These are phyloP conservation scores for Samsoniella hepiali DNA, from an alignment of 2,329 filamentous ascomycete genomes.

Conservation along the genomic window DNA sequence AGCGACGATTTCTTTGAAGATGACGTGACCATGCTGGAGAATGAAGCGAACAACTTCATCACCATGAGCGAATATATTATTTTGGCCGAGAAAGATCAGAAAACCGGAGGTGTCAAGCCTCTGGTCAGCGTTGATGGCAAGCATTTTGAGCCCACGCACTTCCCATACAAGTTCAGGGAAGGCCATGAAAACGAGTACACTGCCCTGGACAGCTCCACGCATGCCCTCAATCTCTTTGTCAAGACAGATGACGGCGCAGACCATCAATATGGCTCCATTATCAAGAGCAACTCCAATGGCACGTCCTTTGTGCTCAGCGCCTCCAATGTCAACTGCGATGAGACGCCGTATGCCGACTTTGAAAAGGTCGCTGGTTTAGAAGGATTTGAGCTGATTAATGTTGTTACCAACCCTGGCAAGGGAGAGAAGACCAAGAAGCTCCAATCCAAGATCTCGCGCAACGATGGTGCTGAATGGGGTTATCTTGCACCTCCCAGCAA, in stretches of 20 bases:
- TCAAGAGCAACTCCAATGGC: constrained; percentile 98
- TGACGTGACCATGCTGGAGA: constrained; percentile 52
- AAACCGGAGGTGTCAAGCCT: constrained; percentile 67
- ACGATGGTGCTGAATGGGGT: constrained; percentile 87
- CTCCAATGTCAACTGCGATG: constrained; percentile 75
- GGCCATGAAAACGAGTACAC: constrained; percentile 81
- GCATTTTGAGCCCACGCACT: constrained; percentile 77
- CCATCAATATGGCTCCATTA: constrained; percentile 75
- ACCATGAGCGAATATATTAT: constrained; percentile 97
- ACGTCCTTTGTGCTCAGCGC: constrained; percentile 90
- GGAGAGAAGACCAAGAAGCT: constrained; percentile 79
- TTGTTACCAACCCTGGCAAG: constrained; percentile 71
- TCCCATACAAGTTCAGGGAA: constrained; percentile 81
- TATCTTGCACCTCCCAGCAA: constrained; percentile 68
- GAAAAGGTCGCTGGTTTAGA: constrained; percentile 93
- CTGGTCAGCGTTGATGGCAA: constrained; percentile 82
- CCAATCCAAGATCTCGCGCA: constrained; percentile 91
- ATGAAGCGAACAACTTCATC: constrained; percentile 72
- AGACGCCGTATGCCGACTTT: constrained; percentile 80
- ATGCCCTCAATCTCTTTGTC: constrained; percentile 92
- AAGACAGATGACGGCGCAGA: constrained; percentile 66
- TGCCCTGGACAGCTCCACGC: constrained; percentile 89
- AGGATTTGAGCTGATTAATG: constrained; percentile 83
- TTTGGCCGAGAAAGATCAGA: constrained; percentile 70
- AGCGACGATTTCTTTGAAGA: constrained; percentile 76